Conservation (phyloP, 495 filamentous ascomycete species). For the Articulospora tetracladia region DNA sequence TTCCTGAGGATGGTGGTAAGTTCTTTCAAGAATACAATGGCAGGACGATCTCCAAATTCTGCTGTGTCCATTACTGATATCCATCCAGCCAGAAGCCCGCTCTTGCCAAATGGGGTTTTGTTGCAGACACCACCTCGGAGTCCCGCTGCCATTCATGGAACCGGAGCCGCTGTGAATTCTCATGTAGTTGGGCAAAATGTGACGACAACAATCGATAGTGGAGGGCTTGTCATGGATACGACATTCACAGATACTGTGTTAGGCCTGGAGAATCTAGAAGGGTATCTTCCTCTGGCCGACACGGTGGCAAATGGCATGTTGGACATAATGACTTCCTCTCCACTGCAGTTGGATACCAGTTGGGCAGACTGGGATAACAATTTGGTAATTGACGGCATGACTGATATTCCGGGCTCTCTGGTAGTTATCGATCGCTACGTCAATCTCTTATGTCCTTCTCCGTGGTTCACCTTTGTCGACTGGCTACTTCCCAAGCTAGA, state of each 20-base stretch:
- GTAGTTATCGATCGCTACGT: constrained; percentile 6
- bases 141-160: background rate
- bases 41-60: constrained; percentile 8
- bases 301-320: constrained; percentile 5
- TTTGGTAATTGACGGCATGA: constrained; percentile 1
- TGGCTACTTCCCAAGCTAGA: constrained; percentile 8
- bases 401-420: constrained; percentile 3
- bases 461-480: constrained; percentile 6
- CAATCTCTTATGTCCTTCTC: constrained; percentile 7
- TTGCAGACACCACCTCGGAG: background rate
- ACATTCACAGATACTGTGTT: constrained; percentile 5
- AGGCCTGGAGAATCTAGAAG: constrained; percentile 5
- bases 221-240: constrained; percentile 5
- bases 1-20: constrained; percentile 3
- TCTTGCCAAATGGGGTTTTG: background rate
- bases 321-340: constrained; percentile 2
- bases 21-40: background rate
- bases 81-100: constrained; percentile 1
- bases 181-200: constrained; percentile 1
- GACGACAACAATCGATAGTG: constrained; percentile 5
- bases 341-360: constrained; percentile 10
- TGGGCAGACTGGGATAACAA: constrained; percentile 3
- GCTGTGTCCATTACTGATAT: constrained; percentile 3
- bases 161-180: background rate
- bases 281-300: constrained; percentile 1